phyloP scores from a whole-genome alignment of 2,329 filamentous ascomycete species.

The Bipolaris oryzae region DNA sequence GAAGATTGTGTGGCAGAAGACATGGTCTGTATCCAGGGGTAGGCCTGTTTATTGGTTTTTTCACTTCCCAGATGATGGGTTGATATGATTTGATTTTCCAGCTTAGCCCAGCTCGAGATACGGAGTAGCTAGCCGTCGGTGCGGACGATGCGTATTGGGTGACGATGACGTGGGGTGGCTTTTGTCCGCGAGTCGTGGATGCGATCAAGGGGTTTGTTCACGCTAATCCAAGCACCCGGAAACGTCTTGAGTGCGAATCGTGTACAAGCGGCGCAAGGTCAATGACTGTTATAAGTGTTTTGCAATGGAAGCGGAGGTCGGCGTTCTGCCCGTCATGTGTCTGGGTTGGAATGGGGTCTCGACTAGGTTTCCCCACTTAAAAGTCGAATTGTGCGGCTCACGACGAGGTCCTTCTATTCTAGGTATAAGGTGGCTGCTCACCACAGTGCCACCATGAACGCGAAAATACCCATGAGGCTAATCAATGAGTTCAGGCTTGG shows the following conservation, averaged over 20 bases:
- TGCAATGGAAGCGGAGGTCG: conserved; percentile 37
- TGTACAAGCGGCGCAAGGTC: neutral
- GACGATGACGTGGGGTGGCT: conserved; percentile 20
- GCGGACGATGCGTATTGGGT: conserved; percentile 7
- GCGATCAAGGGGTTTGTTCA: conserved; percentile 2
- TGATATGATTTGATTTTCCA: conserved; percentile 9
- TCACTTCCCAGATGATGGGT: neutral
- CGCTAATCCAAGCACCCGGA: neutral
- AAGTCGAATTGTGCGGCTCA: conserved; percentile 28
- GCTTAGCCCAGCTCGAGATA: conserved; percentile 5
- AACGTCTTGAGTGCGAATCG: neutral
- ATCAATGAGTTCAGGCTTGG: no score
- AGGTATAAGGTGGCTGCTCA: conserved; percentile 28
- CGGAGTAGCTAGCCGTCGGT: conserved; percentile 8
- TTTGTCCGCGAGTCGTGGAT: conserved; percentile 9
- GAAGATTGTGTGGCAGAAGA: conserved; percentile 17
- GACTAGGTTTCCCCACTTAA: conserved; percentile 24
- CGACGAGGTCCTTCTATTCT: conserved; percentile 37
- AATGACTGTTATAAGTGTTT: conserved; percentile 18
- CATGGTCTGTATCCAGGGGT: conserved; percentile 12
- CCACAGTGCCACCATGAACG: neutral
- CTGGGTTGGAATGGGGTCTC: conserved; percentile 27
- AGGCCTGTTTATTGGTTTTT: conserved; percentile 3
- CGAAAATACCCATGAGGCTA: neutral
- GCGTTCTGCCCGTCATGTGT: conserved; percentile 38